phyloP scores from a whole-genome alignment of 2,329 filamentous ascomycete species.

The Apiospora marii region DNA sequence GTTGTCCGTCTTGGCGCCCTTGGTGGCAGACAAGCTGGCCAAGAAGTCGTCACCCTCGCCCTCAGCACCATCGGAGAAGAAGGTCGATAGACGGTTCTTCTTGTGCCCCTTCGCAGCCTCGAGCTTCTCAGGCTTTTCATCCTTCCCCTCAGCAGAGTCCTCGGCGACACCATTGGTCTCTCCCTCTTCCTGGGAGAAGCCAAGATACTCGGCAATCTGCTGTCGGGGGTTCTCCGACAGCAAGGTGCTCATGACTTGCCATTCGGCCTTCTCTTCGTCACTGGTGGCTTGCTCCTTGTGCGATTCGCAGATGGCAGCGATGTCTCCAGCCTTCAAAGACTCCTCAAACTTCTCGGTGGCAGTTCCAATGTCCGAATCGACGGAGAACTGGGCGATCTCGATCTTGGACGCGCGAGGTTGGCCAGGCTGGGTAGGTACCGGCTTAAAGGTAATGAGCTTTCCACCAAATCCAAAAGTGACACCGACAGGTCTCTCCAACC shows the following conservation, averaged over 20 bases:
- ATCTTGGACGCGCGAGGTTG: constrained; percentile 78
- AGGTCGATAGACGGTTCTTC: constrained; percentile 75
- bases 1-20: constrained; percentile 91
- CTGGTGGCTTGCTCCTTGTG: constrained; percentile 78
- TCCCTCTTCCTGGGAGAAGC: constrained; percentile 76
- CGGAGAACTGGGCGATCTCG: constrained; percentile 84
- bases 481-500: constrained; percentile 85
- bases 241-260: constrained; percentile 91
- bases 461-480: constrained; percentile 96
- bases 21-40: constrained; percentile 82
- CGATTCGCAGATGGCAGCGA: constrained; percentile 80
- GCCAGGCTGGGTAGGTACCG: constrained; percentile 64
- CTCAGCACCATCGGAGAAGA: constrained; percentile 76
- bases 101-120: constrained; percentile 52
- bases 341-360: constrained; percentile 88
- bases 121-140: constrained; percentile 48
- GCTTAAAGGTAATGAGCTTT: constrained; percentile 81
- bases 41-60: constrained; percentile 86
- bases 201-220: constrained; percentile 86
- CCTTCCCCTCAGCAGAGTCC: constrained; percentile 38
- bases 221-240: constrained; percentile 85
- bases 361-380: constrained; percentile 84
- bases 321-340: constrained; percentile 78
- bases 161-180: constrained; percentile 60
- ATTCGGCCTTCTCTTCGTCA: constrained; percentile 94